Base-by-base conservation (phyloP, 192 early-diverging fungal species). In the Linnemannia elongata region DNA sequence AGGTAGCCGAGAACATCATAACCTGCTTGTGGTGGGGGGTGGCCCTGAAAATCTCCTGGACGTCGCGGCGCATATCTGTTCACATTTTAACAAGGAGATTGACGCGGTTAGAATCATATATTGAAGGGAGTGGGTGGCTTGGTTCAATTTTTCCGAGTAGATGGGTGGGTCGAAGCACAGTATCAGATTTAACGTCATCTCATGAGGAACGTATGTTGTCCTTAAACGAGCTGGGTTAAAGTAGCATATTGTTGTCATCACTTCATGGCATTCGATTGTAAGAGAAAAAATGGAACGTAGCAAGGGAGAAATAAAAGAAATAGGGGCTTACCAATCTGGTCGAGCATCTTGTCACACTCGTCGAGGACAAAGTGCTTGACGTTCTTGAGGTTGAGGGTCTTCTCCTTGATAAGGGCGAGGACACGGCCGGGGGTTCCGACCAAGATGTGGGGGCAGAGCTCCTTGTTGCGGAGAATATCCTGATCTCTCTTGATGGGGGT, bases 291-390 rank as follows among this genome's bases (percentile, higher is more conserved):
- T 17, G 41, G 60, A 71, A 47, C 24, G 45, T 36, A 74, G 27
- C 12, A 36, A 78, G 35, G 35, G 20, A 54, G 45, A 77, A 73
- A 41, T 35, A 35, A 79, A 27, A n/a, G 38, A 69, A 30, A 27
- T 9, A 72, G 52, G 74, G 27, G 93, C 94, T 91, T 94, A 97
- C 97, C 97, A 72, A 98, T 89, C 66, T 94, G 90, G 42, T 98
- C 97, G 41, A 99, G 89, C 91, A 99, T 96, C 92, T 98, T 98
- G 92, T 99, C 98, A 89, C 98, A 99, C 92, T 99, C 98, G 87
- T 99, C 98, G 60, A 99, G 91, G 38, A 99, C 97, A 93, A 99
- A 99, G 94, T 97, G 96, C 95, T 96, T 99, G 82, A 99, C 93
- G 78, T 92, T 95, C 69, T 90, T 90, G 60, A 98, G 88, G 69